These are phyloP conservation scores for Sporobolomyces phaffii DNA, from an alignment of 768 basidiomycete species.

Conservation along the genomic window DNA sequence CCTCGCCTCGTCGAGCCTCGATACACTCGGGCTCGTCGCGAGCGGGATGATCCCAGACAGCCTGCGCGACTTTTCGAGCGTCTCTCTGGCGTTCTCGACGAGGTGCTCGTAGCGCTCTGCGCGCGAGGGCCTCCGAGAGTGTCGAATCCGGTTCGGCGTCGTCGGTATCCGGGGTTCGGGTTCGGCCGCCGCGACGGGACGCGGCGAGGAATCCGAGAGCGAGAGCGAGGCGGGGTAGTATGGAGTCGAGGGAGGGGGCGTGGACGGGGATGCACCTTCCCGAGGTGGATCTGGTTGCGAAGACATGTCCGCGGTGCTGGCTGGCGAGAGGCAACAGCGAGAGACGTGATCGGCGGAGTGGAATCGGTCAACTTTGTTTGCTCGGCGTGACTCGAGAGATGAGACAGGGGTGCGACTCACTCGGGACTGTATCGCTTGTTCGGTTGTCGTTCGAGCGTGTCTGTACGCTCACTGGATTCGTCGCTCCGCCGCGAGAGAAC, in stretches of 20 bases:
- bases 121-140: conserved; percentile 7
- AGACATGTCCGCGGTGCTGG: too few species aligned
- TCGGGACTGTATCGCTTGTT: too few species aligned
- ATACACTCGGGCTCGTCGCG: neutral
- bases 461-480: too few species aligned
- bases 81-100: conserved; percentile 7
- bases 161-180: neutral
- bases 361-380: too few species aligned
- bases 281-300: neutral
- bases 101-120: conserved; percentile 23
- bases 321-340: too few species aligned
- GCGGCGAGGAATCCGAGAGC: neutral
- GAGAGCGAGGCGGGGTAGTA: neutral
- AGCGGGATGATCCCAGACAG: neutral
- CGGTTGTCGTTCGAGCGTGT: too few species aligned
- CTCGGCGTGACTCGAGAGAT: too few species aligned
- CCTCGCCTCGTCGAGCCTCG: neutral
- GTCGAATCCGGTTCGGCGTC: neutral
- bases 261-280: too few species aligned
- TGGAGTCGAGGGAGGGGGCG: neutral
- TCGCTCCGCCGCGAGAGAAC: too few species aligned
- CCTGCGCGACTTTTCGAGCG: neutral
- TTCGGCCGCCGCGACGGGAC: too few species aligned
- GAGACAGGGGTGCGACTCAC: too few species aligned
- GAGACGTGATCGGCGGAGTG: too few species aligned